Percentiles rank a stretch among this genome's conserved stretches.
These are phyloP conservation scores for Parascedosporium putredinis DNA, from an alignment of 2,329 filamentous ascomycete genomes.

Conservation along the genomic window DNA sequence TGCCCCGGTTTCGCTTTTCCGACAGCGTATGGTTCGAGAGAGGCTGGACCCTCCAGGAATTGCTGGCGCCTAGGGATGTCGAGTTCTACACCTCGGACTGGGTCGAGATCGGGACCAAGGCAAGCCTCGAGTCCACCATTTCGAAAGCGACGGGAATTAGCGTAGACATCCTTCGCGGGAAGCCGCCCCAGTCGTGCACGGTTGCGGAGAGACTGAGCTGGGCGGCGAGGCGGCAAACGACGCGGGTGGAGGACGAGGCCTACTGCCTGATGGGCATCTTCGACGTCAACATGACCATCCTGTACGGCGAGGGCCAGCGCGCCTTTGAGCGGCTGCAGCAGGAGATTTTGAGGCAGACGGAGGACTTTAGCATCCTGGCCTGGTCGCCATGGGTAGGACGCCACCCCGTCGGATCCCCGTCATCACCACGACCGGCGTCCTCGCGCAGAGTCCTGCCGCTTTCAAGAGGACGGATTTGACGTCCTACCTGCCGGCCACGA, in stretches of 20 bases:
- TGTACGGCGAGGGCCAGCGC: constrained; percentile 19
- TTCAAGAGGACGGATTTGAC: constrained; percentile 11
- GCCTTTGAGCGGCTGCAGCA: constrained; percentile 24
- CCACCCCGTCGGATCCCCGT: not conserved
- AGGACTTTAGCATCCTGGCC: constrained; percentile 25
- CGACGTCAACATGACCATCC: constrained; percentile 18
- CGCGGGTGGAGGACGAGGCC: constrained; percentile 19
- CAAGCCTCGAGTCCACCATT: constrained; percentile 12
- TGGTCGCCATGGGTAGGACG: constrained; percentile 12
- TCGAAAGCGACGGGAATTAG: constrained; percentile 15
- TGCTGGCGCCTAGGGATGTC: constrained; percentile 18
- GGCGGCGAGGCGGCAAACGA: constrained; percentile 17
- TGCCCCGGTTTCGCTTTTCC: constrained; percentile 12
- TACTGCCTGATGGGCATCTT: constrained; percentile 21
- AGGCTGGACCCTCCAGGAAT: constrained; percentile 21
- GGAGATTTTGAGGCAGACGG: constrained; percentile 21
- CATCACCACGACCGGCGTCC: constrained; percentile 6
- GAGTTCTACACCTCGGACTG: constrained; percentile 19
- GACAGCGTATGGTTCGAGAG: constrained; percentile 16
- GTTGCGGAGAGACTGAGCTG: constrained; percentile 17
- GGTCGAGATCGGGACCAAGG: constrained; percentile 17
- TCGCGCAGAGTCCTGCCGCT: constrained; percentile 9
- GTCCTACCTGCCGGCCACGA: constrained; percentile 11
- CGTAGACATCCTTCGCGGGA: constrained; percentile 11
- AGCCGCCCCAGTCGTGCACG: constrained; percentile 7